Percentiles rank a stretch among this genome's conserved stretches.
Conservation (phyloP, 257 asterid genomes). For the Nicotiana tomentosiformis region DNA sequence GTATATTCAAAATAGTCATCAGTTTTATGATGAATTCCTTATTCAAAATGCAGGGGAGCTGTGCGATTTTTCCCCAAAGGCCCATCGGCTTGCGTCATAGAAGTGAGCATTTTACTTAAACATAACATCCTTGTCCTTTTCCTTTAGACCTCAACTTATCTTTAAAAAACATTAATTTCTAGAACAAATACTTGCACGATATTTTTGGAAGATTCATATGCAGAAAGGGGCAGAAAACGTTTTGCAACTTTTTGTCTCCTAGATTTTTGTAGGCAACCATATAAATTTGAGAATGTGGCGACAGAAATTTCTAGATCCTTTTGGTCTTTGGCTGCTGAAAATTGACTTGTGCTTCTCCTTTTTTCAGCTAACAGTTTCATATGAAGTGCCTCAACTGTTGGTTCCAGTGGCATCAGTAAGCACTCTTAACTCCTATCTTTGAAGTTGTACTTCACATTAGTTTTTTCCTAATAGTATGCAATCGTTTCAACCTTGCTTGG, state of each 20-base stretch:
- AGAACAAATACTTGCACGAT: not conserved
- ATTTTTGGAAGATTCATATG: not conserved
- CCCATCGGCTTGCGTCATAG: constrained; percentile 58
- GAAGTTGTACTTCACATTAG: not conserved
- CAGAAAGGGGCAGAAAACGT: not conserved
- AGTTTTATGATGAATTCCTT: not conserved
- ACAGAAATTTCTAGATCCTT: not conserved
- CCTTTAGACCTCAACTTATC: not conserved
- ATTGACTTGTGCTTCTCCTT: constrained; percentile 10
- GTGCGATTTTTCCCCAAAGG: constrained; percentile 90
- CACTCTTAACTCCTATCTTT: not conserved
- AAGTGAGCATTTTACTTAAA: constrained; percentile 43
- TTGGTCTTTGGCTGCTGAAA: not conserved
- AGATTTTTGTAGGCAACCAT: not conserved
- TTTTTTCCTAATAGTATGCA: not conserved
- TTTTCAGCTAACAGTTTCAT: constrained; percentile 90
- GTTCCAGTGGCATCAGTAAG: constrained; percentile 92
- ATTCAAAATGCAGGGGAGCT: constrained; percentile 71
- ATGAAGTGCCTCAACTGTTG: constrained; percentile 85
- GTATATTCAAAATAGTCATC: not conserved
- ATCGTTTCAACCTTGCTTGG: not conserved
- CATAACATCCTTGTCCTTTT: constrained; percentile 2
- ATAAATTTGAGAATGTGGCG: not conserved
- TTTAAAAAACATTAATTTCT: not conserved
- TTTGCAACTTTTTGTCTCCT: not conserved